Conservation (phyloP, 179 eudicot genomes). For the Actinidia chinensis region DNA sequence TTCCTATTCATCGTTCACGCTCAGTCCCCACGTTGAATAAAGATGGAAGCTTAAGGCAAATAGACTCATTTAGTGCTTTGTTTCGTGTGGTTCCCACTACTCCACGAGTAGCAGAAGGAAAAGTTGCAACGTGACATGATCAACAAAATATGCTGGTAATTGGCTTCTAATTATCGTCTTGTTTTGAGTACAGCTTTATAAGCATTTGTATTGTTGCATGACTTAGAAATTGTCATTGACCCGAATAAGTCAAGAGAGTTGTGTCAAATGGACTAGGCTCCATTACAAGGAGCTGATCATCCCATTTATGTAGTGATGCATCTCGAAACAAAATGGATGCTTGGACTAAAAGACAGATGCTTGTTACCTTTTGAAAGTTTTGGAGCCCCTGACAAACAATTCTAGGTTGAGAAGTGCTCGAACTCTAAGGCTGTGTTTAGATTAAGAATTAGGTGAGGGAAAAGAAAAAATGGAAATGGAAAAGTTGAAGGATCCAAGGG, state of each 20-base stretch:
- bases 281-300: background rate
- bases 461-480: too few relatives aligned
- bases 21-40: slow-evolving; percentile 74
- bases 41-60: slow-evolving; percentile 56
- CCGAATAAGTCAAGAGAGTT: background rate
- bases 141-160: slow-evolving; percentile 54
- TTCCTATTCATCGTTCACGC: slow-evolving; percentile 59
- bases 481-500: too few relatives aligned
- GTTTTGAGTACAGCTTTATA: background rate
- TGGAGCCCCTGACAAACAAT: background rate
- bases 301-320: slow-evolving; percentile 1
- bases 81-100: slow-evolving; percentile 74
- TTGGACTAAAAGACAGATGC: background rate
- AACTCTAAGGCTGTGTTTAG: too few relatives aligned
- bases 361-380: background rate
- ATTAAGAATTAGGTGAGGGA: too few relatives aligned
- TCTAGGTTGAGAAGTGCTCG: background rate
- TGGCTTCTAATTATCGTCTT: slow-evolving; percentile 14
- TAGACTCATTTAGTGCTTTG: slow-evolving; percentile 39
- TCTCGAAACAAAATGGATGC: background rate
- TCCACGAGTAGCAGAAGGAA: slow-evolving; percentile 47
- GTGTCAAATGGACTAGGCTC: slow-evolving; percentile 4
- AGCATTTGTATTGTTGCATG: background rate
- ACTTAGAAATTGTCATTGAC: background rate
- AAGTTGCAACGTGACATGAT: slow-evolving; percentile 28